Evolutionary conservation across 2,329 filamentous ascomycete species (phyloP), one percentile per base, ranked within the genome.

Genomic region (Thermothelomyces thermophilus): DNA sequence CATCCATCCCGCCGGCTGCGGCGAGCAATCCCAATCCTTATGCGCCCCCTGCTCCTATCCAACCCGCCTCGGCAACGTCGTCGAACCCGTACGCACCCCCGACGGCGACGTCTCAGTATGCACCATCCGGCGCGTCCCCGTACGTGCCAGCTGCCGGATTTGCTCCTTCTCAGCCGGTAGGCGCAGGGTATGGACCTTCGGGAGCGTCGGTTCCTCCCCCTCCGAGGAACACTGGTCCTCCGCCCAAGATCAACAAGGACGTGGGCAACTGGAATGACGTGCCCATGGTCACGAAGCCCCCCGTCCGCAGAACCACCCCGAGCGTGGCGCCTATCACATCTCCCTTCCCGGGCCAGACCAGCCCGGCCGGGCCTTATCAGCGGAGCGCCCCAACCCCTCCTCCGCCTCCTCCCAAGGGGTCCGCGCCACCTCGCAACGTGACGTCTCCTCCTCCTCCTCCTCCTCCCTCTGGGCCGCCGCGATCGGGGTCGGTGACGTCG

Each of bases 221-320:
- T 31, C 78, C 83, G n/a, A 84, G 87, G 14, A 76, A 79, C 11
- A 76, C 76, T 20, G 75, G 81, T 35, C 83, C 89, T 19, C 81
- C 87, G 16, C 80, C 87, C 9, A 82, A 81, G 62, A 73, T 80
- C 50, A 82, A 82, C 49, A 84, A 83, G 63, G 84, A 86, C 56
- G 83, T 84, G 56, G 80, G 84, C 24, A 86, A 87, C 60, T 98
- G 93, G 93, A 98, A 98, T 60, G 93, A 98, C 67, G 85, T 94
- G 45, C 93, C 93, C 1, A 79, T 95, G 61, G 86, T 97, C 40
- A 76, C 80, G 40, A 88, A 91, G 71, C 76, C 85, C n/a, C 77
- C 80, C 13, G 77, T 84, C 19, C 82, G 90, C 58, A 81, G 84
- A 63, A 76, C 76, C 40, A 96, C 91, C 1, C 89, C 90, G 2